Percentiles rank a stretch among this genome's conserved stretches.
phyloP scores from a whole-genome alignment of 148 eudicot genomes.

The Chenopodium suecicum region DNA sequence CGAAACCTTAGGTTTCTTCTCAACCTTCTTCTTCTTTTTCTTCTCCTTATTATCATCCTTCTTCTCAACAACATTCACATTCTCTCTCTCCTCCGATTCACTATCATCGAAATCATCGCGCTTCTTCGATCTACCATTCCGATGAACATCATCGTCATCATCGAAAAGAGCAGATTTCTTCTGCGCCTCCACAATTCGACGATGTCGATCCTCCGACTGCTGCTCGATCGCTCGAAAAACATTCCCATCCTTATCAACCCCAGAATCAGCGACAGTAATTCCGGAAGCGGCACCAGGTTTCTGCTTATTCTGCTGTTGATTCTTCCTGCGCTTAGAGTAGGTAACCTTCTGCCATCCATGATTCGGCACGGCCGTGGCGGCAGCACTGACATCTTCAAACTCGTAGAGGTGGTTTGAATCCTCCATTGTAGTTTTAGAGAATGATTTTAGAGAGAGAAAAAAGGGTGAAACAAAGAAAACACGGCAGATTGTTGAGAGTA shows the following conservation, averaged over 20 bases:
- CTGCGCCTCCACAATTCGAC: conserved; percentile 51
- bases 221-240: conserved; percentile 59
- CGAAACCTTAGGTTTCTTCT: conserved; percentile 69
- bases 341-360: conserved; percentile 65
- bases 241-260: conserved; percentile 23
- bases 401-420: conserved; percentile 35
- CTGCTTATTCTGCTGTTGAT: conserved; percentile 36
- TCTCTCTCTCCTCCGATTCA: conserved; percentile 38
- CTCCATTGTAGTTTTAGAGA: conserved; percentile 31
- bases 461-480: neutral
- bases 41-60: conserved; percentile 41
- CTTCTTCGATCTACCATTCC: conserved; percentile 40
- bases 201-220: conserved; percentile 62
- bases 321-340: conserved; percentile 44
- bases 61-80: conserved; percentile 36
- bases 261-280: conserved; percentile 5
- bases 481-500: neutral
- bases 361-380: conserved; percentile 14
- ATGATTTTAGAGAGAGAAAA: neutral
- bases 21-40: conserved; percentile 53
- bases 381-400: conserved; percentile 23
- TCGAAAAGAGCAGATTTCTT: conserved; percentile 28
- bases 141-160: neutral
- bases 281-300: neutral
- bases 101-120: conserved; percentile 43